A percentile compares a stretch with the other conserved stretches of the same genome.
Evolutionary conservation across 148 eudicot species (phyloP).

Genomic region (Fagopyrum esculentum): DNA sequence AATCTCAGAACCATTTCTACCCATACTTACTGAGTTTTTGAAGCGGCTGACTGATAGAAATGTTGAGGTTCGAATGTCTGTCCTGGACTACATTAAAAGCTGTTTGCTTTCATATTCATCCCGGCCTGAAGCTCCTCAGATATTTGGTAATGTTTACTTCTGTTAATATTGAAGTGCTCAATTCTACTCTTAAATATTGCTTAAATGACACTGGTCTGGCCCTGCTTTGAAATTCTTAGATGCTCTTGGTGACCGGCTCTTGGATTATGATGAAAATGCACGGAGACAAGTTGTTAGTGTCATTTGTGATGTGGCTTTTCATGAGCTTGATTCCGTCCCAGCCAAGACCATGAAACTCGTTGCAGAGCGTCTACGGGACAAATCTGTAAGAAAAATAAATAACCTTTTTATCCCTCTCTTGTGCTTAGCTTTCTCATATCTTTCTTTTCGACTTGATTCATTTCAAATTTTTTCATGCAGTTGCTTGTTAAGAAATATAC

Average conservation of each 20-base stretch:
- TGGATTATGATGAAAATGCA: slow-evolving; percentile 93
- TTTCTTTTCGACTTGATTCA: slow-evolving; percentile 6
- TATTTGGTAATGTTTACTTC: slow-evolving; percentile 48
- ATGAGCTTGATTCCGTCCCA: slow-evolving; percentile 56
- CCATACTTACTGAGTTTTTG: slow-evolving; percentile 78
- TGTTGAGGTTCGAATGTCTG: slow-evolving; percentile 79
- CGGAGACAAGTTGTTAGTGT: slow-evolving; percentile 92
- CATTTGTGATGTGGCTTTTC: slow-evolving; percentile 76
- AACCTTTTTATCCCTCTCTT: background rate
- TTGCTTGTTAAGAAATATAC: slow-evolving; percentile 80
- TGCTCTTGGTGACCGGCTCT: slow-evolving; percentile 79
- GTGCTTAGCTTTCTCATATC: background rate
- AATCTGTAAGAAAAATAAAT: slow-evolving; percentile 45
- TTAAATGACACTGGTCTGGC: slow-evolving; percentile 7
- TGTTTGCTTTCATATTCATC: slow-evolving; percentile 71
- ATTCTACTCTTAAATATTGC: slow-evolving; percentile 7
- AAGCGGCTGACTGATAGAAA: slow-evolving; percentile 86
- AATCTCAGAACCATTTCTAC: slow-evolving; percentile 63
- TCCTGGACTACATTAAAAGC: slow-evolving; percentile 64
- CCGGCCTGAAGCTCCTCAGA: slow-evolving; percentile 74
- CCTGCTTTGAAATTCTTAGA: slow-evolving; percentile 34
- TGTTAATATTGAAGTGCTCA: background rate
- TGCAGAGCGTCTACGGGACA: slow-evolving; percentile 89
- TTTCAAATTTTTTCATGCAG: slow-evolving; percentile 33
- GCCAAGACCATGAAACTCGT: slow-evolving; percentile 73